Percentiles rank a stretch among this genome's conserved stretches.
phyloP scores from a whole-genome alignment of 257 asterid genomes.

The Solanum neorickii region DNA sequence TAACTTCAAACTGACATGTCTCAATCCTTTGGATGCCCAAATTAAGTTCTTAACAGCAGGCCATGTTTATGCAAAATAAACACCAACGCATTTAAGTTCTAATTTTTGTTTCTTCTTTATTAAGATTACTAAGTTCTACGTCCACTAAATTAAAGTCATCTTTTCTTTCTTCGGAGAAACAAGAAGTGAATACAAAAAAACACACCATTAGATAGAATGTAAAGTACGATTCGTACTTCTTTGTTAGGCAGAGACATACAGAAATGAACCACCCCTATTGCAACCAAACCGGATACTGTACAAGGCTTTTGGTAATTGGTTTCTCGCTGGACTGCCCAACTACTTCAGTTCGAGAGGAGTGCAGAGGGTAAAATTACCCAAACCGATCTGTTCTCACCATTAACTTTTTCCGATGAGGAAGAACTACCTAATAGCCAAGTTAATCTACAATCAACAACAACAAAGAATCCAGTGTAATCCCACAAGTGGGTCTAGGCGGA shows the following conservation, averaged over 20 bases:
- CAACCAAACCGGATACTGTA: not conserved
- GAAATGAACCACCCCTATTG: not conserved
- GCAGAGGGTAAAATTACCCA: not conserved
- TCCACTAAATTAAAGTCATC: not conserved
- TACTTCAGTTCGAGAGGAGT: not conserved
- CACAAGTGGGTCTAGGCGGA: not conserved
- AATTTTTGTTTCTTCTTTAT: not conserved
- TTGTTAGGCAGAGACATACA: not conserved
- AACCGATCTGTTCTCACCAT: not conserved
- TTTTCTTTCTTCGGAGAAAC: not conserved
- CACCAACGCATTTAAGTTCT: not conserved
- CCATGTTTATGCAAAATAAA: not conserved
- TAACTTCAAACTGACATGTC: not conserved
- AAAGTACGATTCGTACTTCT: not conserved
- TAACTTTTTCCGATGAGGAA: not conserved
- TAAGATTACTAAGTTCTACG: not conserved
- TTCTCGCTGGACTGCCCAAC: not conserved
- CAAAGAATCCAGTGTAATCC: not conserved
- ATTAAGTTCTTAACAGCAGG: not conserved
- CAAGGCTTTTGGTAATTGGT: not conserved
- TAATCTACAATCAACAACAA: not conserved
- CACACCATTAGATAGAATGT: not conserved
- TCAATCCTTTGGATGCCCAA: not conserved
- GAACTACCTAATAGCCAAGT: not conserved
- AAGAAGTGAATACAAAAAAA: not conserved